Percentiles rank a stretch among this genome's conserved stretches.
Conservation (phyloP, 2,329 filamentous ascomycete genomes). For the Leptoxyphium fumago region DNA sequence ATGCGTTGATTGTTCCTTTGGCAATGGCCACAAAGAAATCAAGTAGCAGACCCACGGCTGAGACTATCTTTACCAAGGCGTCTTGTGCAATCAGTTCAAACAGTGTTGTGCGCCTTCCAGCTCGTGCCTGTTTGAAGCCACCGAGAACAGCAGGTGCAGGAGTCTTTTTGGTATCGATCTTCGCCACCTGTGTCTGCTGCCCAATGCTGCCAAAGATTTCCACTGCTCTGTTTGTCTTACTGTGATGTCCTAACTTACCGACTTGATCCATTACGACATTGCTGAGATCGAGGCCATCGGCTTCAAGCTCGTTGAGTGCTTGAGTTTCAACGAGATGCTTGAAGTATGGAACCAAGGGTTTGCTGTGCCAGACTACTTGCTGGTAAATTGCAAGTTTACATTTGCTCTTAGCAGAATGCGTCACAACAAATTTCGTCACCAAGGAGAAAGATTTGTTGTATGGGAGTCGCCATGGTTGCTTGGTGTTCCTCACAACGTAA, state of each 20-base stretch:
- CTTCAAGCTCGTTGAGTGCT: constrained; percentile 60
- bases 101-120: constrained; percentile 5
- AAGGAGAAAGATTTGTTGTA: constrained; percentile 65
- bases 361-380: constrained; percentile 69
- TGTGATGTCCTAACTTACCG: constrained; percentile 55
- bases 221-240: constrained; percentile 61
- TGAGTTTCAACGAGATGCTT: constrained; percentile 45
- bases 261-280: constrained; percentile 68
- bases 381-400: constrained; percentile 83
- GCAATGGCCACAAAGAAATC: constrained; percentile 30
- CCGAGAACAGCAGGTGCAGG: constrained; percentile 3
- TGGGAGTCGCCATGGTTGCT: constrained; percentile 70
- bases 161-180: constrained; percentile 14
- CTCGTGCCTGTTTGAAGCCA: constrained; percentile 2
- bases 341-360: constrained; percentile 17
- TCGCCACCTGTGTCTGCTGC: constrained; percentile 47
- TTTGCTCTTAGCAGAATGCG: constrained; percentile 78
- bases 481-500: constrained; percentile 51
- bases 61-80: constrained; percentile 11
- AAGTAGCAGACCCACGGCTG: constrained; percentile 13
- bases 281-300: constrained; percentile 59
- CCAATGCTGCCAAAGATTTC: constrained; percentile 67
- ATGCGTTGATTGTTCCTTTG: constrained; percentile 15
- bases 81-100: constrained; percentile 17
- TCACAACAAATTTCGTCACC: constrained; percentile 84